phyloP scores from a whole-genome alignment of 1,284 basidiomycete genomes.

The Sphaerobolus stellatus region DNA sequence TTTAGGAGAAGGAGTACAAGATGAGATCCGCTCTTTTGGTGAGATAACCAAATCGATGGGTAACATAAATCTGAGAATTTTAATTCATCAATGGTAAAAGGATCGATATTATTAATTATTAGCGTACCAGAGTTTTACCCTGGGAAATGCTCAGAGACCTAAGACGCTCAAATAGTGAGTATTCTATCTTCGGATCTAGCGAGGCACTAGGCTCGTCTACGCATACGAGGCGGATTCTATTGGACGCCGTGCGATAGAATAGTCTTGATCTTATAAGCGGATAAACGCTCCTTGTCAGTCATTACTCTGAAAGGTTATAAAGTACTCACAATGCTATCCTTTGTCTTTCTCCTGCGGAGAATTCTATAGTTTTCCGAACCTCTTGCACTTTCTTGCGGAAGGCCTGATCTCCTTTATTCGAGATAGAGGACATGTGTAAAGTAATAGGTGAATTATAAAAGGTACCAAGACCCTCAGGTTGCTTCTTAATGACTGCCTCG shows the following conservation, averaged over 20 bases:
- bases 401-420: slow-evolving; percentile 30
- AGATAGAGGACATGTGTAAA: slow-evolving; percentile 25
- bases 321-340: slow-evolving; percentile 41
- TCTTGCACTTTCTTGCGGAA: slow-evolving; percentile 12
- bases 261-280: slow-evolving; percentile 32
- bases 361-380: slow-evolving; percentile 29
- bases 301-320: not conserved
- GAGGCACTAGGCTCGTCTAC: slow-evolving; percentile 57
- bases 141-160: slow-evolving; percentile 23
- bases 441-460: slow-evolving; percentile 35
- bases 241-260: slow-evolving; percentile 46
- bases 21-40: slow-evolving; percentile 41
- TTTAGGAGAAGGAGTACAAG: slow-evolving; percentile 29
- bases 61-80: slow-evolving; percentile 34
- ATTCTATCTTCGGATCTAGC: slow-evolving; percentile 50
- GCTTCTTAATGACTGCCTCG: slow-evolving; percentile 27
- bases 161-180: slow-evolving; percentile 51
- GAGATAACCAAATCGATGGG: slow-evolving; percentile 37
- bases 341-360: slow-evolving; percentile 41
- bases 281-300: not conserved
- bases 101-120: not conserved
- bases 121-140: slow-evolving; percentile 4
- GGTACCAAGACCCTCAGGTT: slow-evolving; percentile 23
- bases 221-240: slow-evolving; percentile 43
- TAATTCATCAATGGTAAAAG: not conserved